Conservation (phyloP, 1,284 basidiomycete species). For the Cryptococcus deneoformans region DNA sequence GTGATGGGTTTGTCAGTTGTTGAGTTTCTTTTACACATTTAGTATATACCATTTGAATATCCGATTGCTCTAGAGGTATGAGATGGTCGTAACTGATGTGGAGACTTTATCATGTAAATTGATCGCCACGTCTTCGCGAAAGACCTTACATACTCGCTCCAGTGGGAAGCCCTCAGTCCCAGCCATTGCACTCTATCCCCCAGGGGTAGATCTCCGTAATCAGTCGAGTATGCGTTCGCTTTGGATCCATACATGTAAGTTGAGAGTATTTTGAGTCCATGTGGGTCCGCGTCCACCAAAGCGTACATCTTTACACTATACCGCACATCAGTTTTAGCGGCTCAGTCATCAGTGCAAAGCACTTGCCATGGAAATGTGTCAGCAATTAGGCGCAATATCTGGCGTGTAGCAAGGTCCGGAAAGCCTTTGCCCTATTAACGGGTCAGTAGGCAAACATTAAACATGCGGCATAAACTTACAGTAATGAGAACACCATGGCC, state of each 20-base stretch:
- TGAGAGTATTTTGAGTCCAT: constrained; percentile 82
- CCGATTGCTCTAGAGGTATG: constrained; percentile 66
- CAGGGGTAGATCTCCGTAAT: constrained; percentile 57
- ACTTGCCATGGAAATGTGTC: constrained; percentile 60
- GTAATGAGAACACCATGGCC: constrained; percentile 41
- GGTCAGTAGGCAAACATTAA: background rate
- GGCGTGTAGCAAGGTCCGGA: constrained; percentile 82
- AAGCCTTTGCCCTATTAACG: constrained; percentile 81
- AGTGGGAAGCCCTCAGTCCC: constrained; percentile 69
- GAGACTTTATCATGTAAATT: constrained; percentile 51
- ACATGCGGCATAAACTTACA: constrained; percentile 44
- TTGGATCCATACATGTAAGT: constrained; percentile 61
- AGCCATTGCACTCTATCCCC: constrained; percentile 70
- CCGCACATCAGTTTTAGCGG: background rate
- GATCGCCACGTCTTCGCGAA: background rate
- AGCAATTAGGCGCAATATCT: constrained; percentile 69
- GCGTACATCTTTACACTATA: constrained; percentile 66
- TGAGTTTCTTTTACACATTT: background rate
- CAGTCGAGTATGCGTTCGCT: constrained; percentile 26
- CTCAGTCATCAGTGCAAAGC: background rate
- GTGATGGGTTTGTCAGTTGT: background rate
- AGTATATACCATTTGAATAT: constrained; percentile 58
- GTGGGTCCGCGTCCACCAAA: constrained; percentile 85
- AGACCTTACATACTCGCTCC: constrained; percentile 42
- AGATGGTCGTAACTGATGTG: constrained; percentile 61